These are phyloP conservation scores for Aquilaria malaccensis DNA, from an alignment of 345 rosid species.

Conservation along the genomic window DNA sequence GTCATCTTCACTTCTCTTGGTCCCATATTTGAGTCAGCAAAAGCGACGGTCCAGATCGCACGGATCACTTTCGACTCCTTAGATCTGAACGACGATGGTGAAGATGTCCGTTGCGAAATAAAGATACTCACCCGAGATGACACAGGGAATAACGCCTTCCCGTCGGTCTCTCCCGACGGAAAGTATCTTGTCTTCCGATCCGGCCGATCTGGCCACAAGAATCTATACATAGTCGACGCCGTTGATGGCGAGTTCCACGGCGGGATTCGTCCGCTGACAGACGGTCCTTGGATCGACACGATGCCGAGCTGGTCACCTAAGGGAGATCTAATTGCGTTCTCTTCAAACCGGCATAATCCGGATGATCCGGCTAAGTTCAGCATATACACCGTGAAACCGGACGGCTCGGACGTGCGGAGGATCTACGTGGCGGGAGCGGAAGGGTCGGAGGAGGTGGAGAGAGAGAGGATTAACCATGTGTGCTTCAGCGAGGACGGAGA, in stretches of 20 bases:
- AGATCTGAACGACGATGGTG: slow-evolving; percentile 23
- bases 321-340: slow-evolving; percentile 88
- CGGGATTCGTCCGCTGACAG: slow-evolving; percentile 45
- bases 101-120: slow-evolving; percentile 45
- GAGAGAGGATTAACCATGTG: slow-evolving; percentile 82
- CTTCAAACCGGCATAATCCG: slow-evolving; percentile 72
- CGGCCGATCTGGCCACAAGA: slow-evolving; percentile 70
- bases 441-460: slow-evolving; percentile 41
- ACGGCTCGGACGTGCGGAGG: slow-evolving; percentile 59
- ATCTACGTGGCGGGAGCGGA: slow-evolving; percentile 47
- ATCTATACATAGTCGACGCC: slow-evolving; percentile 54
- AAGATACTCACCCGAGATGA: slow-evolving; percentile 64
- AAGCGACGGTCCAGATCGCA: slow-evolving; percentile 68
- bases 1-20: slow-evolving; percentile 73
- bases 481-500: slow-evolving; percentile 65
- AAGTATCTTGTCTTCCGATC: slow-evolving; percentile 71
- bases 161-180: slow-evolving; percentile 84
- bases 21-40: slow-evolving; percentile 54
- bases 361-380: slow-evolving; percentile 30
- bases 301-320: slow-evolving; percentile 86
- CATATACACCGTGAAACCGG: slow-evolving; percentile 56
- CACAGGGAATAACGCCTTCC: slow-evolving; percentile 84
- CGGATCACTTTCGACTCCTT: slow-evolving; percentile 44
- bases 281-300: slow-evolving; percentile 79
- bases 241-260: slow-evolving; percentile 54